Percentiles rank a stretch among this genome's conserved stretches.
Conservation (phyloP, 805 yeast species). For the Yarrowia osloensis region DNA sequence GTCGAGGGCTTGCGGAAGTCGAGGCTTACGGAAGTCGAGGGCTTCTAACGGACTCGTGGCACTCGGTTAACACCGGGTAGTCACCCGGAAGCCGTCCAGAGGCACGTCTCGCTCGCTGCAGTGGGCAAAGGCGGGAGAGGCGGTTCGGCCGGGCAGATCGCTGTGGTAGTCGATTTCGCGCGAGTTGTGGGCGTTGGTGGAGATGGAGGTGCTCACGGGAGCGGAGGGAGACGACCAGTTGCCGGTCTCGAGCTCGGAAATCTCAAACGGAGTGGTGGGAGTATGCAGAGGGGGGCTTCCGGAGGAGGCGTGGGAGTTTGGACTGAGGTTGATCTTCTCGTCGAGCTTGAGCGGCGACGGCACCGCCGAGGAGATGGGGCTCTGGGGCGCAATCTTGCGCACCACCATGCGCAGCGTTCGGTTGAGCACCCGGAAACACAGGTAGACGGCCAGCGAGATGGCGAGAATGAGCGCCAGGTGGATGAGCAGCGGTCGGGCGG, state of each 20-base stretch:
- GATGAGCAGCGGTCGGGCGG: constrained; percentile 9
- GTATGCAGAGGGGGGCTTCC: constrained; percentile 20
- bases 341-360: constrained; percentile 19
- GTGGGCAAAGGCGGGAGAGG: constrained; percentile 11
- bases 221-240: constrained; percentile 21
- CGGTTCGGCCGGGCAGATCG: constrained; percentile 5
- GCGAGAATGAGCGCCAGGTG: constrained; percentile 22
- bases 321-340: constrained; percentile 20
- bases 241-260: constrained; percentile 26
- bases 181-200: constrained; percentile 21
- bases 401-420: not conserved
- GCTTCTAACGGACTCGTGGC: too few relatives aligned
- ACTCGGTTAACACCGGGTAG: not conserved
- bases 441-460: constrained; percentile 24
- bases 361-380: constrained; percentile 9
- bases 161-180: constrained; percentile 25
- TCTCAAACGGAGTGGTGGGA: constrained; percentile 21
- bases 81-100: constrained; percentile 20
- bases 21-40: too few relatives aligned
- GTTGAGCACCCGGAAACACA: constrained; percentile 11
- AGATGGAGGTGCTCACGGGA: constrained; percentile 22
- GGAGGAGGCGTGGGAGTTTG: constrained; percentile 6
- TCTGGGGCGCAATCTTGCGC: constrained; percentile 18
- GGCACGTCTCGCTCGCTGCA: constrained; percentile 25
- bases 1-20: too few relatives aligned